A percentile compares a stretch with the other conserved stretches of the same genome.
Evolutionary conservation across 345 rosid genomes (phyloP).

Genomic region (Crucihimalaya himalaica): DNA sequence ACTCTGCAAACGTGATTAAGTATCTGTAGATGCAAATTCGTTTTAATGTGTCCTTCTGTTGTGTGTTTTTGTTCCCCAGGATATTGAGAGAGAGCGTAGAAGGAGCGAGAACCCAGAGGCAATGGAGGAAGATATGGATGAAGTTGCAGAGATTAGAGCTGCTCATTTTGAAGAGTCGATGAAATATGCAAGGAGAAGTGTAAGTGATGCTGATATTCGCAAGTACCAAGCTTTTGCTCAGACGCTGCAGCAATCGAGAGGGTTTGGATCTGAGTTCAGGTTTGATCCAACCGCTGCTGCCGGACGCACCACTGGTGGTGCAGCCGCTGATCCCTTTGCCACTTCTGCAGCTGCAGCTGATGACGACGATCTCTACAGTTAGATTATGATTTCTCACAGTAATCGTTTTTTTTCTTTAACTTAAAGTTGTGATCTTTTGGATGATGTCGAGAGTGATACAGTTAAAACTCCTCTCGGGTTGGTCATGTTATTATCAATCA

Average conservation of each 20-base stretch:
- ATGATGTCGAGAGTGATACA: slow-evolving; percentile 13
- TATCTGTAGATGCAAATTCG: neutral
- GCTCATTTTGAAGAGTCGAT: slow-evolving; percentile 92
- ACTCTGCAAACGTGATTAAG: neutral
- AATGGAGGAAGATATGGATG: slow-evolving; percentile 93
- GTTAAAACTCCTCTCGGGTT: neutral
- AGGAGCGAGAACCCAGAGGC: slow-evolving; percentile 85
- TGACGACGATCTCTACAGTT: slow-evolving; percentile 90
- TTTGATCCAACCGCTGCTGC: slow-evolving; percentile 53
- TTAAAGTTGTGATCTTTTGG: neutral
- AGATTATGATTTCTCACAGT: slow-evolving; percentile 41
- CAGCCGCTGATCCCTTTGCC: slow-evolving; percentile 69
- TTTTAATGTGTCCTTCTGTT: neutral
- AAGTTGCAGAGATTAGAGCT: slow-evolving; percentile 80
- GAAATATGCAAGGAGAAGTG: slow-evolving; percentile 92
- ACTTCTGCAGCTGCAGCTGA: slow-evolving; percentile 64
- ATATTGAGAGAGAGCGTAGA: slow-evolving; percentile 88
- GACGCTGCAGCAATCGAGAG: slow-evolving; percentile 92
- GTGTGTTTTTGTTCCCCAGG: slow-evolving; percentile 46
- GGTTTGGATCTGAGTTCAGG: slow-evolving; percentile 81
- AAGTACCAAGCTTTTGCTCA: slow-evolving; percentile 97
- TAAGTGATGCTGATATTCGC: slow-evolving; percentile 89
- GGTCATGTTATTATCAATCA: slow-evolving; percentile 1
- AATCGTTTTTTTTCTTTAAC: neutral
- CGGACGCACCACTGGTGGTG: slow-evolving; percentile 49